Evolutionary conservation across 768 basidiomycete species (phyloP), one percentile per base, ranked within the genome.

Genomic region (Boletus sp.): DNA sequence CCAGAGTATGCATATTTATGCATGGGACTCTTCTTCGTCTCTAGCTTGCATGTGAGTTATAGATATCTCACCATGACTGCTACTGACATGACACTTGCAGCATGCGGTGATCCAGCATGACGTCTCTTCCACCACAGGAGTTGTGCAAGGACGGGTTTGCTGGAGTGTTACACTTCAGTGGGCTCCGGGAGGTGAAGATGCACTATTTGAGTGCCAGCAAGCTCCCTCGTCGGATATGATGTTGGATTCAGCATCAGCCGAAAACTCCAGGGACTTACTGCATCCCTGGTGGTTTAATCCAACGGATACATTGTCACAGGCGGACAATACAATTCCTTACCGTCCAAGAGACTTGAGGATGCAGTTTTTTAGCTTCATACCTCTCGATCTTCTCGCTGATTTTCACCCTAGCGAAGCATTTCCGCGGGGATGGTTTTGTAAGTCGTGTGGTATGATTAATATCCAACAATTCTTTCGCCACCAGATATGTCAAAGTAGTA

Each of bases 161-260:
- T 84, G 83, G 83, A 62, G 60, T 42, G 70, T 83, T 41, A 71
- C 67, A n/a, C 71, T 81, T 29, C 63, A 73, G 48, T 84, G 83
- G 83, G 73, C 72, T 11, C 68, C 76, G 5, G 82, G 81, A 24
- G 82, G 81, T 4, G 81, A 84, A 65, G 74, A 77, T 24, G 59
- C 60, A 33, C 60, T 71, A 35, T 65, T 68, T 53, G n/a, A 45
- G 18, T 17, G 46, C 20, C 40, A 54, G 12, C 15, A 36, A 10
- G 17, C 41, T 33, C 35, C 17, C n/a, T 30, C 56, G 37, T 40
- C 47, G 9, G 44, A 56, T n/a, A 14, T 35, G 46, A 9, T 17
- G 36, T 24, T 30, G 30, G 56, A 47, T 7, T 50, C 60, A 8
- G 20, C 40, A 17, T n/a, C 40, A 10, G 35, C 10, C 6, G 32